These are phyloP conservation scores for Lignosus rhinocerotis DNA, from an alignment of 1,284 basidiomycete species.

Conservation along the genomic window DNA sequence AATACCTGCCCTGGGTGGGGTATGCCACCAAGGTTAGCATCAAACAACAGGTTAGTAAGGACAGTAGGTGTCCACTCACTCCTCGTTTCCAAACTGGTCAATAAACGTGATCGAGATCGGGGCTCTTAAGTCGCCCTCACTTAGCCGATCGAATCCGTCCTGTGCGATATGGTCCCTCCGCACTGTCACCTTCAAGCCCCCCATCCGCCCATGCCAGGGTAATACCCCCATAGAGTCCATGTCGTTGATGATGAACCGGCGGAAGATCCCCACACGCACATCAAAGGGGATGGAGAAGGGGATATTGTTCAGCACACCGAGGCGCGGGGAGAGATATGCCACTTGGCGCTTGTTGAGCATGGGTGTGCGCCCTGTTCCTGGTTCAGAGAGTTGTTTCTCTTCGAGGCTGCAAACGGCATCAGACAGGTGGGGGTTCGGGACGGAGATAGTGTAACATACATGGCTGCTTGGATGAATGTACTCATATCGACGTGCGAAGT, in stretches of 20 bases:
- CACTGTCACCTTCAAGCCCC: constrained; percentile 59
- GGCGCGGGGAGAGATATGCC: constrained; percentile 77
- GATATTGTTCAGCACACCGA: constrained; percentile 93
- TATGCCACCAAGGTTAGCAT: not conserved
- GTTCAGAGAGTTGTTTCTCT: constrained; percentile 50
- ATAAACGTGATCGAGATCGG: constrained; percentile 88
- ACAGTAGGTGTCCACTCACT: constrained; percentile 50
- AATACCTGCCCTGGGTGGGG: constrained; percentile 69
- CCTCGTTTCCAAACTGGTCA: constrained; percentile 84
- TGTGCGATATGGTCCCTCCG: constrained; percentile 78
- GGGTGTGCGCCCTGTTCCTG: constrained; percentile 32
- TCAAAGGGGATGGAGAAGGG: constrained; percentile 97
- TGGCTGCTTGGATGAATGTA: constrained; percentile 89
- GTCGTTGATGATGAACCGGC: constrained; percentile 77
- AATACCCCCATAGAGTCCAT: constrained; percentile 28
- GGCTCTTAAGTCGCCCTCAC: constrained; percentile 76
- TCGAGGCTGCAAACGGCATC: constrained; percentile 44
- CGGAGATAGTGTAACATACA: constrained; percentile 47
- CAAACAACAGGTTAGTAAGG: constrained; percentile 7
- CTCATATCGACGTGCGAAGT: constrained; percentile 71
- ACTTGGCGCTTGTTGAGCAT: constrained; percentile 68
- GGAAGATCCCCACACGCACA: constrained; percentile 86
- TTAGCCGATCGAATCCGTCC: constrained; percentile 85
- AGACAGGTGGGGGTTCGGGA: not conserved
- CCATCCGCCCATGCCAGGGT: constrained; percentile 24